Conservation (phyloP, 1,139 yeast genomes). For the Debaryomyces sp. region DNA sequence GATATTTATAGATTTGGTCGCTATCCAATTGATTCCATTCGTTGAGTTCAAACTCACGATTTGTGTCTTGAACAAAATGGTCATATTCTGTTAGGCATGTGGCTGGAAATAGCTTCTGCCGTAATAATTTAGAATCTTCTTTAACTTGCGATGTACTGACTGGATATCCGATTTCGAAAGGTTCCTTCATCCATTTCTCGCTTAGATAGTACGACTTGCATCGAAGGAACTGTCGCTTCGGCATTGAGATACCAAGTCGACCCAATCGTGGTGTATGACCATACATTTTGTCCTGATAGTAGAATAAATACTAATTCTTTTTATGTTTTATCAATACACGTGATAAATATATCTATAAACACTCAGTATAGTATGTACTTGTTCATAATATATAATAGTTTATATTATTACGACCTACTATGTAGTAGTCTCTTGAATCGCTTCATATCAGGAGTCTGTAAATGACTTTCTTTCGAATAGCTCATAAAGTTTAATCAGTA, state of each 20-base stretch:
- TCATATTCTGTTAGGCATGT: conserved; percentile 7
- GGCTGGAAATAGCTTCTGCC: conserved; percentile 8
- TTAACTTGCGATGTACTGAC: neutral
- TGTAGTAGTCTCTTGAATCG: neutral
- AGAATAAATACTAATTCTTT: neutral
- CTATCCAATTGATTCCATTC: conserved; percentile 9
- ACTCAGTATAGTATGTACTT: neutral
- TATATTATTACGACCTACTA: conserved; percentile 3
- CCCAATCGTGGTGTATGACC: neutral
- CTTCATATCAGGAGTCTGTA: neutral
- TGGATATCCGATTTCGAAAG: conserved; percentile 26
- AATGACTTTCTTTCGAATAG: conserved; percentile 20
- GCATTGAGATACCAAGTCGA: neutral
- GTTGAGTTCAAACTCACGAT: neutral
- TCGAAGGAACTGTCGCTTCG: conserved; percentile 8
- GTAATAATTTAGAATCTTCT: conserved; percentile 4
- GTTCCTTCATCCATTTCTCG: conserved; percentile 22
- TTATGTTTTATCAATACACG: neutral
- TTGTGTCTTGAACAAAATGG: conserved; percentile 1
- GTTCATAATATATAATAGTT: neutral
- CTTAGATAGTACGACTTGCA: conserved; percentile 16
- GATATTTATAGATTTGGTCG: conserved; percentile 7
- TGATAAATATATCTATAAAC: neutral
- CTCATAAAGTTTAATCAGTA: conserved; percentile 36
- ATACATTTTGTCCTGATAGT: neutral